Percentiles rank a stretch among this genome's conserved stretches.
Conservation (phyloP, 2,329 filamentous ascomycete genomes). For the Microsporum canis region DNA sequence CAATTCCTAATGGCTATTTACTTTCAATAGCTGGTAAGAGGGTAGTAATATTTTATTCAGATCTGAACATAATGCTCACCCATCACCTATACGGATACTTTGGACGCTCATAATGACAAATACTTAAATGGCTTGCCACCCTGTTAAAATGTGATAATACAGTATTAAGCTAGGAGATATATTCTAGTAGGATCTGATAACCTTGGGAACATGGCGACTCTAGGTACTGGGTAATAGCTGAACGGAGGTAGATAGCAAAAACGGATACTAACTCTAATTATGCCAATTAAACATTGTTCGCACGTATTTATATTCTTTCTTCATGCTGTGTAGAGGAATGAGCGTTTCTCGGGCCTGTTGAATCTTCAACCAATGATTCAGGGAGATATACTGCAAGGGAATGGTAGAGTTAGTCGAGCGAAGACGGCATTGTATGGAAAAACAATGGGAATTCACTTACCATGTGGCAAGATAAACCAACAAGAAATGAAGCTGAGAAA, state of each 20-base stretch:
- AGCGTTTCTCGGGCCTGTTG: neutral
- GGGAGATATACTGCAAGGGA: neutral
- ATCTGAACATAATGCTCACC: too few species aligned
- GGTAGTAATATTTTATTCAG: too few species aligned
- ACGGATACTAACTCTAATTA: neutral
- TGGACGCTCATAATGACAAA: too few species aligned
- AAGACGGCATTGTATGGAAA: neutral
- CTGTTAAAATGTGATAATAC: too few species aligned
- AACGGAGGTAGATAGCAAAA: neutral
- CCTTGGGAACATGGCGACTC: too few species aligned
- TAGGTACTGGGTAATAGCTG: neutral
- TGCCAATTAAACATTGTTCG: neutral
- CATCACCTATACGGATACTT: too few species aligned
- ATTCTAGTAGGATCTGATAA: too few species aligned
- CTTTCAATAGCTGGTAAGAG: too few species aligned
- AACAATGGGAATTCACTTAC: constrained; percentile 44
- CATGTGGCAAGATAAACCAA: constrained; percentile 60
- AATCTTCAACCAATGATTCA: neutral
- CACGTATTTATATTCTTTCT: neutral
- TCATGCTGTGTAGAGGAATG: neutral
- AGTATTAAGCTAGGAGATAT: too few species aligned
- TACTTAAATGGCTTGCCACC: too few species aligned
- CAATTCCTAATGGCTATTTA: too few species aligned
- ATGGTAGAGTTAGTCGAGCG: neutral
- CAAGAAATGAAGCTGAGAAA: constrained; percentile 53